Conservation (phyloP, 306 rosid species). For the Cicer chorassanicum region DNA sequence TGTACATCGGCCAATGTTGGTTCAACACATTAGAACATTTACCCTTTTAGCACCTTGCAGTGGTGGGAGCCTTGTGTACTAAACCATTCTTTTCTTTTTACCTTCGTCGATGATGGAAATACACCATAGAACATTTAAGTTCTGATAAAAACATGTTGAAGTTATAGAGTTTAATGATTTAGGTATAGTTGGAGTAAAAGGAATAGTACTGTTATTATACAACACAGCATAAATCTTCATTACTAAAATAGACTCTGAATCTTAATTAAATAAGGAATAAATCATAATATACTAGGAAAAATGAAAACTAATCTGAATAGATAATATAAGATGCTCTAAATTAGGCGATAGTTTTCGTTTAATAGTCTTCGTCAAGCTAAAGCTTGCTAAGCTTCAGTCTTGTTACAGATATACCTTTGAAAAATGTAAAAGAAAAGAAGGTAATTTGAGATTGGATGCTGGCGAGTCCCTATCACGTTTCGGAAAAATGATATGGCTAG, state of each 20-base stretch:
- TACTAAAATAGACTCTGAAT: background rate
- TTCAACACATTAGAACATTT: too few species aligned
- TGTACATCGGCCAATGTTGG: background rate
- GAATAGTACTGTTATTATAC: background rate
- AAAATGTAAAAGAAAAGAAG: background rate
- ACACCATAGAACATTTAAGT: background rate
- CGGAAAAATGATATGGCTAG: background rate
- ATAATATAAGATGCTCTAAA: background rate
- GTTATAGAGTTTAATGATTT: background rate
- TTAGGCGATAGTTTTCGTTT: background rate
- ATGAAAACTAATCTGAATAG: background rate
- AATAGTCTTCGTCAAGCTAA: background rate
- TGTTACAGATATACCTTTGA: background rate
- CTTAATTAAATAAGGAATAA: slow-evolving; percentile 12
- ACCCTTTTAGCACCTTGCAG: background rate
- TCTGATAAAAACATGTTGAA: slow-evolving; percentile 1
- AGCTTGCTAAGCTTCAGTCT: background rate
- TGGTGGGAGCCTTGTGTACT: slow-evolving; percentile 7
- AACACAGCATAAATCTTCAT: background rate
- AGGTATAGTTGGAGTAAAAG: slow-evolving; percentile 4
- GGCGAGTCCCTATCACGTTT: background rate
- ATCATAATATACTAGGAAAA: background rate
- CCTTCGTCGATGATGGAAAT: background rate
- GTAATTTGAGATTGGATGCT: background rate
- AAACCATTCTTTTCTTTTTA: background rate